A percentile compares a stretch with the other conserved stretches of the same genome.
phyloP scores from a whole-genome alignment of 495 filamentous ascomycete species.

The Letharia lupina region DNA sequence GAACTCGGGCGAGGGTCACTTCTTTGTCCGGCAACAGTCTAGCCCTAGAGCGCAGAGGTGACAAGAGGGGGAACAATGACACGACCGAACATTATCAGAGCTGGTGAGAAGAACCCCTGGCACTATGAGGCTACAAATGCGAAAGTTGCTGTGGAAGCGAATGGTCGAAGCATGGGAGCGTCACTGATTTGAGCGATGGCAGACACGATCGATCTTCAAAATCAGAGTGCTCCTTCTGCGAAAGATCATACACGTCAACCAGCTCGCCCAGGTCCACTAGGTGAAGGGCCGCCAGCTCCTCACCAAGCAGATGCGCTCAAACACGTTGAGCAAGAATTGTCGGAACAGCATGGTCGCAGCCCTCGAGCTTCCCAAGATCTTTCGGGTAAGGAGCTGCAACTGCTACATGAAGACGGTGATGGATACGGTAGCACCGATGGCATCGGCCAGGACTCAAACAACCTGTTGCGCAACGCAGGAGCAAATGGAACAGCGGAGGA shows the following conservation, averaged over 20 bases:
- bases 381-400: slow-evolving; percentile 30
- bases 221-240: slow-evolving; percentile 69
- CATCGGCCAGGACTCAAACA: slow-evolving; percentile 32
- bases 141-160: background rate
- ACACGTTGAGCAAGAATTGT: slow-evolving; percentile 65
- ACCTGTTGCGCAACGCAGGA: slow-evolving; percentile 29
- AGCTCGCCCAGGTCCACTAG: slow-evolving; percentile 41
- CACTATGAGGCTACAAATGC: background rate
- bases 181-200: slow-evolving; percentile 19
- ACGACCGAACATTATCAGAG: slow-evolving; percentile 69
- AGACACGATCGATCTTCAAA: slow-evolving; percentile 96
- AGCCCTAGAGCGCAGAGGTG: background rate
- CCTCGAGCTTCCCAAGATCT: slow-evolving; percentile 35
- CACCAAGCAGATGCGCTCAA: slow-evolving; percentile 80
- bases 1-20: background rate
- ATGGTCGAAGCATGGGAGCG: slow-evolving; percentile 6
- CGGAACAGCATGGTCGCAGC: slow-evolving; percentile 53
- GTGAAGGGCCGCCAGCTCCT: slow-evolving; percentile 56
- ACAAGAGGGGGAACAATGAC: slow-evolving; percentile 45
- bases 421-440: slow-evolving; percentile 42
- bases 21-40: background rate
- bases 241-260: slow-evolving; percentile 62
- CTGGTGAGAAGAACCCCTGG: slow-evolving; percentile 48
- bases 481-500: slow-evolving; percentile 43
- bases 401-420: slow-evolving; percentile 44